Percentiles rank a stretch among this genome's conserved stretches.
Evolutionary conservation across 139 green algal genomes (phyloP).

Genomic region (Prasinococcaceae sp.): DNA sequence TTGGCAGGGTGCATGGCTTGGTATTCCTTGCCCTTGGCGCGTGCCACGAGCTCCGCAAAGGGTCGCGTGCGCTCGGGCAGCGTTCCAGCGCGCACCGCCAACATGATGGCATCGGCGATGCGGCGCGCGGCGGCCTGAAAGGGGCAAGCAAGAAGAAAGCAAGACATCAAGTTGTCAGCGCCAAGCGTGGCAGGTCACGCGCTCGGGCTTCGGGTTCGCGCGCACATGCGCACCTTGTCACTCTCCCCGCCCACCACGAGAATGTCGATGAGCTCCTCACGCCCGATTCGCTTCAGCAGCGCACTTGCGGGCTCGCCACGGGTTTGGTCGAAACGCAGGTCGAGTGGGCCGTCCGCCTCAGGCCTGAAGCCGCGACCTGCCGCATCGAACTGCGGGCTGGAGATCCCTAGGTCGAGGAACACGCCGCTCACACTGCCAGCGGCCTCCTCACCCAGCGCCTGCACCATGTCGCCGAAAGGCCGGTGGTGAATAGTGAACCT

Average conservation of each 20-base stretch:
- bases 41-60: slow-evolving; percentile 14
- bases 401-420: slow-evolving; percentile 18
- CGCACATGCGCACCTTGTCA: too few species aligned
- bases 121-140: too few species aligned
- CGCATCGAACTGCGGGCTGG: slow-evolving; percentile 20
- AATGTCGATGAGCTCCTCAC: too few species aligned
- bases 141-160: too few species aligned
- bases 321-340: slow-evolving; percentile 18
- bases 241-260: too few species aligned
- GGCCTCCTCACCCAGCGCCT: slow-evolving; percentile 6
- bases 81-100: too few species aligned
- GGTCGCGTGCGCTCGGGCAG: too few species aligned
- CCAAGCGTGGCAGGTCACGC: too few species aligned
- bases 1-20: slow-evolving; percentile 22
- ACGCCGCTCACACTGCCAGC: slow-evolving; percentile 4
- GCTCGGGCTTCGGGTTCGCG: too few species aligned
- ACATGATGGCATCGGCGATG: too few species aligned
- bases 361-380: slow-evolving; percentile 11
- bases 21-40: slow-evolving; percentile 11
- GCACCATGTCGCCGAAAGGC: slow-evolving; percentile 12
- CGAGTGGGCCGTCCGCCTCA: slow-evolving; percentile 16
- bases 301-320: slow-evolving; percentile 3
- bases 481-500: slow-evolving; percentile 21
- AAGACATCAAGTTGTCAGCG: too few species aligned
- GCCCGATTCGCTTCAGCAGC: too few species aligned